Evolutionary conservation across 345 rosid genomes (phyloP).

Genomic region (Xanthoceras sorbifolium): DNA sequence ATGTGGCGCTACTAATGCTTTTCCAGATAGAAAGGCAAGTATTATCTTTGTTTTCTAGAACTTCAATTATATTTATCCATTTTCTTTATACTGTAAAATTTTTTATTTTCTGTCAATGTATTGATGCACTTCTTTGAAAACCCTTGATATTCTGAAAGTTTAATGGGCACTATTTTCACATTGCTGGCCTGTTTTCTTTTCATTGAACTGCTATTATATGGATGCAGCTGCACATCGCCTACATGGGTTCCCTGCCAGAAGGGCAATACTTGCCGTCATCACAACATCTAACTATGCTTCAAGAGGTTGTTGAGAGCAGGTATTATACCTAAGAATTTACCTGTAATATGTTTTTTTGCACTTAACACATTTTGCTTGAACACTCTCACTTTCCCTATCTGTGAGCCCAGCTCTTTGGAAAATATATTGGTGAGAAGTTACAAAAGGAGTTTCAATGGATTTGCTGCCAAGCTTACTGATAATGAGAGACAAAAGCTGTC

Average conservation of each 20-base stretch:
- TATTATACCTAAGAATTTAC: not conserved
- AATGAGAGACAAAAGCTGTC: constrained; percentile 35
- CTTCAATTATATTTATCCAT: too few species aligned
- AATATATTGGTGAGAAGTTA: constrained; percentile 37
- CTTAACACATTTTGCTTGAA: not conserved
- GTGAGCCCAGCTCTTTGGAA: constrained; percentile 12
- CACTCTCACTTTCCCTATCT: not conserved
- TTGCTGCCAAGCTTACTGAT: constrained; percentile 47
- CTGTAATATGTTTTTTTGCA: not conserved
- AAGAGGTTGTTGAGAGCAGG: constrained; percentile 20
- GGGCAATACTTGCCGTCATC: constrained; percentile 25
- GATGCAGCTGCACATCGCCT: constrained; percentile 37
- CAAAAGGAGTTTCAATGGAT: constrained; percentile 50
- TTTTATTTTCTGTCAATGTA: too few species aligned
- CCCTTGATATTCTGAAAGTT: too few species aligned
- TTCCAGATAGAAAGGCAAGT: not conserved
- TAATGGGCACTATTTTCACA: too few species aligned
- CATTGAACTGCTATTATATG: too few species aligned
- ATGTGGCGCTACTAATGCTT: not conserved
- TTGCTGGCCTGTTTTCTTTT: too few species aligned
- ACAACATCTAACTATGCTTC: constrained; percentile 32
- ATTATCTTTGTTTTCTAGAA: not conserved
- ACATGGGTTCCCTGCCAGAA: constrained; percentile 47
- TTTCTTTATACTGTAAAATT: too few species aligned
- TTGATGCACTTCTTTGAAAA: too few species aligned